Evolutionary conservation across 2,329 filamentous ascomycete genomes (phyloP).

Genomic region (Intubia oerlemansii): DNA sequence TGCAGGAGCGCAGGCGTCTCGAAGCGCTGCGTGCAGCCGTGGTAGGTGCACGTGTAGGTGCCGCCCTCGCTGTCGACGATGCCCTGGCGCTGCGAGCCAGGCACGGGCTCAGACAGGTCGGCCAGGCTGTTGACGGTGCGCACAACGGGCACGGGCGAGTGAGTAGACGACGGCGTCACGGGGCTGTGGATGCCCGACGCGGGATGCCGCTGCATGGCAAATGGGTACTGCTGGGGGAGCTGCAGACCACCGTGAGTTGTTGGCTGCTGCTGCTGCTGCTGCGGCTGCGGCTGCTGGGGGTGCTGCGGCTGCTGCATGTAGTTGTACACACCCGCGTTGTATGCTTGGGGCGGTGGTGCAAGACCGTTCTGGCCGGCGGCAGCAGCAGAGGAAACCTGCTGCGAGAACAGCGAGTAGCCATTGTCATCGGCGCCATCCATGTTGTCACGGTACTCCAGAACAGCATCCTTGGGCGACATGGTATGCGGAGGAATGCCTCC

Average conservation of each 20-base stretch:
- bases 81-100: conserved; percentile 26
- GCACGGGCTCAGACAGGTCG: conserved; percentile 9
- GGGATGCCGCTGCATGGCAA: too few species aligned
- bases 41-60: conserved; percentile 91
- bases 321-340: too few species aligned
- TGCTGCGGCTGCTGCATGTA: too few species aligned
- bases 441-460: conserved; percentile 63
- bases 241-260: too few species aligned
- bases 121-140: conserved; percentile 10
- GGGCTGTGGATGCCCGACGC: too few species aligned
- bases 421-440: conserved; percentile 34
- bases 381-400: conserved; percentile 22
- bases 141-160: conserved; percentile 1
- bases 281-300: too few species aligned
- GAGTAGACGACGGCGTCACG: too few species aligned
- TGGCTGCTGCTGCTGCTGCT: too few species aligned
- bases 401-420: conserved; percentile 46
- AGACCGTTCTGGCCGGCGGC: too few species aligned
- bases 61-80: conserved; percentile 55
- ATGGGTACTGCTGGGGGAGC: too few species aligned
- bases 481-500: conserved; percentile 46
- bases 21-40: conserved; percentile 74
- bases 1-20: conserved; percentile 72
- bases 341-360: too few species aligned
- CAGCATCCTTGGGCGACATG: conserved; percentile 83